A percentile compares a stretch with the other conserved stretches of the same genome.
Conservation (phyloP, 805 yeast genomes). For the Yamadazyma ubonensis region DNA sequence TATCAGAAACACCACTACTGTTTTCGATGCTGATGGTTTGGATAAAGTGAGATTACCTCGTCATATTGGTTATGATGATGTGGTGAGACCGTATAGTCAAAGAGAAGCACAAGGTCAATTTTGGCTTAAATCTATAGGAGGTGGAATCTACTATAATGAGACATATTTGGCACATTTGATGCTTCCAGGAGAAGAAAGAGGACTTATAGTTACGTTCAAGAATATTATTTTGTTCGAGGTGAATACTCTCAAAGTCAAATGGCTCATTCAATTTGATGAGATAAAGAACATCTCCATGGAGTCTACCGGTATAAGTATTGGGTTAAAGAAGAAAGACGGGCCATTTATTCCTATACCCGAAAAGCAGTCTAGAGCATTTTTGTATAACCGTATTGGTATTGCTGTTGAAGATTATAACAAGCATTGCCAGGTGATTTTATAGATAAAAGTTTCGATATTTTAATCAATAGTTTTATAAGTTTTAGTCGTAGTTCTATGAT, state of each 20-base stretch:
- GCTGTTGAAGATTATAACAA: conserved; percentile 83
- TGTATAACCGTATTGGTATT: conserved; percentile 70
- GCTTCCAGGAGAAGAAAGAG: conserved; percentile 75
- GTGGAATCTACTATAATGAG: conserved; percentile 73
- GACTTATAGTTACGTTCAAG: conserved; percentile 71
- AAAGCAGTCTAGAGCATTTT: conserved; percentile 54
- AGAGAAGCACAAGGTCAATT: conserved; percentile 93
- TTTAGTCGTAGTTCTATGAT: neutral
- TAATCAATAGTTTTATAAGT: too few species aligned
- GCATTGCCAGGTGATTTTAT: conserved; percentile 51
- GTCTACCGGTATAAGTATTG: conserved; percentile 72
- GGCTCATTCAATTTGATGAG: conserved; percentile 68
- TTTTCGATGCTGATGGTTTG: conserved; percentile 74
- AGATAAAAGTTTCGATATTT: too few species aligned
- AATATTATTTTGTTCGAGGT: conserved; percentile 68
- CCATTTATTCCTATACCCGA: conserved; percentile 81
- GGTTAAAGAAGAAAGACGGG: conserved; percentile 49
- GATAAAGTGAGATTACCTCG: conserved; percentile 84
- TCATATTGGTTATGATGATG: conserved; percentile 64
- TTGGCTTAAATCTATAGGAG: conserved; percentile 82
- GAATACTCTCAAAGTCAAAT: conserved; percentile 56
- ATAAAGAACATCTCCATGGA: conserved; percentile 74
- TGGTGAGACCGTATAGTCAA: conserved; percentile 71
- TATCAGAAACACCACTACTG: conserved; percentile 87
- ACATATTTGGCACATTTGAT: conserved; percentile 82